Evolutionary conservation across 768 basidiomycete genomes (phyloP).

Genomic region (Hygrocybe punicea): DNA sequence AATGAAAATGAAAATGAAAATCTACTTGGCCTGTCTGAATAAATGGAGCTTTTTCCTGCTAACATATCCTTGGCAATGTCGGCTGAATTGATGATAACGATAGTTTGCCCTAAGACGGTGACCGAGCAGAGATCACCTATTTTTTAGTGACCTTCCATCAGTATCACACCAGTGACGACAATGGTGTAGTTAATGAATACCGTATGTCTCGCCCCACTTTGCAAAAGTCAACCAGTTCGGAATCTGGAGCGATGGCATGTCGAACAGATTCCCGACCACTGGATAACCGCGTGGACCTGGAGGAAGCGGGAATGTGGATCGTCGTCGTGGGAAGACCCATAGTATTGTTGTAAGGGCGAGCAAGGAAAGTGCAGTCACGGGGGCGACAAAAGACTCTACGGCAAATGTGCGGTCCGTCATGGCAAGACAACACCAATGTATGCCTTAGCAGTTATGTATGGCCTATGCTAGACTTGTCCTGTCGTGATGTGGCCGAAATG

Average conservation of each 20-base stretch:
- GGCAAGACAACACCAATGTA: background rate
- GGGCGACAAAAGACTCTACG: background rate
- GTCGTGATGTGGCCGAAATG: too few relatives aligned
- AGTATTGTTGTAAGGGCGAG: background rate
- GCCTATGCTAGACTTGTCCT: too few relatives aligned
- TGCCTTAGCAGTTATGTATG: background rate
- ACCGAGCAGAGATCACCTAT: slow-evolving; percentile 27
- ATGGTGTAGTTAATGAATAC: background rate
- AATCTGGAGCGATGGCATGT: slow-evolving; percentile 12
- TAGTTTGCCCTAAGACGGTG: slow-evolving; percentile 24
- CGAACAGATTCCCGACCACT: slow-evolving; percentile 24
- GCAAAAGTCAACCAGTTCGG: background rate
- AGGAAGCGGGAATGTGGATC: slow-evolving; percentile 15
- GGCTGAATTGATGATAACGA: slow-evolving; percentile 28
- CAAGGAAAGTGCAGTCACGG: background rate
- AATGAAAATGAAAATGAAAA: too few relatives aligned
- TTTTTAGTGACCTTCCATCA: background rate
- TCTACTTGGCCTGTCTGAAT: slow-evolving; percentile 31
- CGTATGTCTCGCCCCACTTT: background rate
- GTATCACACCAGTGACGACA: background rate
- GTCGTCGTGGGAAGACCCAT: background rate
- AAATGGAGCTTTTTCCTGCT: slow-evolving; percentile 33
- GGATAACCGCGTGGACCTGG: slow-evolving; percentile 27
- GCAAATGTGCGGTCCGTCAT: background rate
- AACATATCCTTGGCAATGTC: slow-evolving; percentile 34